A percentile compares a stretch with the other conserved stretches of the same genome.
Conservation (phyloP, 495 filamentous ascomycete species). For the Hypoxylon subgilvum region DNA sequence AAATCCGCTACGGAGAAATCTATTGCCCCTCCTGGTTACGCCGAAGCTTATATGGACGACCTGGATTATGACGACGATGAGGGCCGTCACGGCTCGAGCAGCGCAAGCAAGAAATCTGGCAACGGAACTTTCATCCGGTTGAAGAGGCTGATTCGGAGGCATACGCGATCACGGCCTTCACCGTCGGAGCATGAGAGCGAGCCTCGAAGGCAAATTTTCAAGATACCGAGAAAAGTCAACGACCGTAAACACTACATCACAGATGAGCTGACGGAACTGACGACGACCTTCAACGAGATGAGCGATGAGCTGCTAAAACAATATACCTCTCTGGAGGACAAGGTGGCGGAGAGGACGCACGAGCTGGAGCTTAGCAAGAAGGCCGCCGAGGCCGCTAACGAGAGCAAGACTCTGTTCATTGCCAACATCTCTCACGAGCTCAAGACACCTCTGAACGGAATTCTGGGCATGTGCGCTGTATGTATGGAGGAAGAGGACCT, state of each 20-base stretch:
- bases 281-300: slow-evolving; percentile 90
- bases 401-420: slow-evolving; percentile 94
- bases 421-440: slow-evolving; percentile 96
- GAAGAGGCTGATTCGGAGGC: slow-evolving; percentile 41
- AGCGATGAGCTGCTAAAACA: slow-evolving; percentile 86
- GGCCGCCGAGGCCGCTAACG: slow-evolving; percentile 88
- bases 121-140: slow-evolving; percentile 48
- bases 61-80: slow-evolving; percentile 53
- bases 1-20: slow-evolving; percentile 80
- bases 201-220: slow-evolving; percentile 64
- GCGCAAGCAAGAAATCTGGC: slow-evolving; percentile 47
- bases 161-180: slow-evolving; percentile 38
- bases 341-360: slow-evolving; percentile 79
- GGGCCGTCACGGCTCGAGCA: slow-evolving; percentile 40
- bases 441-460: slow-evolving; percentile 90
- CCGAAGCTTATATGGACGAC: slow-evolving; percentile 50
- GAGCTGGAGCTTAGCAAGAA: slow-evolving; percentile 88
- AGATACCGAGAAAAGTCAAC: slow-evolving; percentile 81
- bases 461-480: slow-evolving; percentile 89
- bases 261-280: slow-evolving; percentile 88
- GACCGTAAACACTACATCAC: slow-evolving; percentile 76
- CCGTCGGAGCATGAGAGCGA: slow-evolving; percentile 51
- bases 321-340: slow-evolving; percentile 80
- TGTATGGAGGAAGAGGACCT: slow-evolving; percentile 89
- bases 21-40: slow-evolving; percentile 66